Evolutionary conservation across 2,329 filamentous ascomycete genomes (phyloP).

Genomic region (Ilyonectria robusta): DNA sequence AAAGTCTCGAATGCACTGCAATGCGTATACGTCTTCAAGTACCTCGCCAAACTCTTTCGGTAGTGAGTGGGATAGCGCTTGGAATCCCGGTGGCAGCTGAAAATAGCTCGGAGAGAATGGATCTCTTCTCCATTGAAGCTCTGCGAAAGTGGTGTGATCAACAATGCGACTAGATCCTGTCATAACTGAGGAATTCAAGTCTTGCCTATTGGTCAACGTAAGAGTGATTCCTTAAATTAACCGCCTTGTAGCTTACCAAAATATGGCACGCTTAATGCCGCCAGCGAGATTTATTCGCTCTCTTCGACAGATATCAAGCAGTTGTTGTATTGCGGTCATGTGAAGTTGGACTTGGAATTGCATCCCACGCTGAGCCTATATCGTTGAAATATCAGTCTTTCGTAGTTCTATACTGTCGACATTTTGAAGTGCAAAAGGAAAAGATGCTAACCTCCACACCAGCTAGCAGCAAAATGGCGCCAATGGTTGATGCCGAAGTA

Average conservation of each 20-base stretch:
- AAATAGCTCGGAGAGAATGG: slow-evolving; percentile 48
- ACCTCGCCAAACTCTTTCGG: slow-evolving; percentile 52
- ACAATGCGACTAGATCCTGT: slow-evolving; percentile 56
- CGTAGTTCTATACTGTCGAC: not conserved
- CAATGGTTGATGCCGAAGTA: slow-evolving; percentile 55
- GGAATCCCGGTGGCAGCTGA: slow-evolving; percentile 53
- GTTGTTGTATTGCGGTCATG: slow-evolving; percentile 54
- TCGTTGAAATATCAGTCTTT: slow-evolving; percentile 18
- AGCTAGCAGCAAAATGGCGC: slow-evolving; percentile 58
- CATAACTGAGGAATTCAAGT: slow-evolving; percentile 58
- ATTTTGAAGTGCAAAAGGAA: not conserved
- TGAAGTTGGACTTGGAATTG: slow-evolving; percentile 57
- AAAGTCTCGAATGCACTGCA: slow-evolving; percentile 56
- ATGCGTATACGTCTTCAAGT: slow-evolving; percentile 55
- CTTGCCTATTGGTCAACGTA: slow-evolving; percentile 53
- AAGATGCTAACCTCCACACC: slow-evolving; percentile 56
- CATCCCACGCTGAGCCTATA: slow-evolving; percentile 55
- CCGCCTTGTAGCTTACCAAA: slow-evolving; percentile 53
- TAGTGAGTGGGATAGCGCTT: slow-evolving; percentile 42
- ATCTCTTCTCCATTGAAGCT: slow-evolving; percentile 58
- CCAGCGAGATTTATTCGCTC: slow-evolving; percentile 50
- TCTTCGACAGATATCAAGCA: slow-evolving; percentile 52
- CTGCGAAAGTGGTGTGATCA: slow-evolving; percentile 57
- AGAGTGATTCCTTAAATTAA: slow-evolving; percentile 18
- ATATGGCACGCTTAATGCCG: slow-evolving; percentile 61